These are phyloP conservation scores for Clitopilus passeckerianus DNA, from an alignment of 768 basidiomycete genomes.

Conservation along the genomic window DNA sequence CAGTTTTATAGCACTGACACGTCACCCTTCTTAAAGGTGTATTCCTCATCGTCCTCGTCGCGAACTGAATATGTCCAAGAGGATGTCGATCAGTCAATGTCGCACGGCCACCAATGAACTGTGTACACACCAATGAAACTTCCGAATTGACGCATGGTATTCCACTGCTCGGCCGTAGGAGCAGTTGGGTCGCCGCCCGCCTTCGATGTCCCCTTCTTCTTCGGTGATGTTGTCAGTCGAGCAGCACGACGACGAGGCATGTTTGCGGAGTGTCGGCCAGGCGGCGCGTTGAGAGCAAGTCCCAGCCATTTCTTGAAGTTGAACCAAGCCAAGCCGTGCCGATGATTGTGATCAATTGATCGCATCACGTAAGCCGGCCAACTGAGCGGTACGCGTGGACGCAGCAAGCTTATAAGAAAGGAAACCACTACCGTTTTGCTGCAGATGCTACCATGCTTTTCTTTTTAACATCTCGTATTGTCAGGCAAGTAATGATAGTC, in stretches of 20 bases:
- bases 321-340: not conserved
- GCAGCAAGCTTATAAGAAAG: not conserved
- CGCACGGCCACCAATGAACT: not conserved
- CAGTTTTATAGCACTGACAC: slow-evolving; percentile 21
- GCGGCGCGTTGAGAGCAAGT: not conserved
- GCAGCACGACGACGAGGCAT: slow-evolving; percentile 11
- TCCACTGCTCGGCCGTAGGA: slow-evolving; percentile 14
- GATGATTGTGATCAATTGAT: not conserved
- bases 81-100: not conserved
- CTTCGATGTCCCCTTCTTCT: slow-evolving; percentile 3
- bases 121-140: slow-evolving; percentile 20
- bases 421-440: slow-evolving; percentile 1
- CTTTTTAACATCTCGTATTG: slow-evolving; percentile 42
- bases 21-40: slow-evolving; percentile 25
- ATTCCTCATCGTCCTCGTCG: slow-evolving; percentile 24
- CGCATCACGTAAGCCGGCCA: slow-evolving; percentile 4
- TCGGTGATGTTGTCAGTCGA: slow-evolving; percentile 7
- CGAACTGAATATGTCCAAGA: slow-evolving; percentile 13
- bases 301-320: not conserved
- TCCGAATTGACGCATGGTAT: slow-evolving; percentile 10
- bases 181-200: slow-evolving; percentile 4
- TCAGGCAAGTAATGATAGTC: slow-evolving; percentile 29
- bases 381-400: slow-evolving; percentile 2
- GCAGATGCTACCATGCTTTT: slow-evolving; percentile 32
- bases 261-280: not conserved